phyloP scores from a whole-genome alignment of 140 eudicot genomes.

The Anethum foeniculum region DNA sequence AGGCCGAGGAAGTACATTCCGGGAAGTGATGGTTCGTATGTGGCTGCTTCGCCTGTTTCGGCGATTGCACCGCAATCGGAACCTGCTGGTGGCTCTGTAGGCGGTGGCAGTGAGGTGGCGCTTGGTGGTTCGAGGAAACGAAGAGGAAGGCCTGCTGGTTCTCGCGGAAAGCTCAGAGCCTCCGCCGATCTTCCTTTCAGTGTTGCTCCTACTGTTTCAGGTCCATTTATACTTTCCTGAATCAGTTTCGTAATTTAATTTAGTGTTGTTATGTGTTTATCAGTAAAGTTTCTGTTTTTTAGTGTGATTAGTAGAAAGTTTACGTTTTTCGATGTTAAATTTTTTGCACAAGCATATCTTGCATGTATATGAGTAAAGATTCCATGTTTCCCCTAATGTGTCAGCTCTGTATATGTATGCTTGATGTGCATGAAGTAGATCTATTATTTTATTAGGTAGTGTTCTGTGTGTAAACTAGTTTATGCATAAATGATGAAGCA shows the following conservation, averaged over 20 bases:
- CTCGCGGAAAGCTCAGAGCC: not conserved
- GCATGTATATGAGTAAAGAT: not conserved
- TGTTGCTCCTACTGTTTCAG: not conserved
- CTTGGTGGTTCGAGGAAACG: slow-evolving; percentile 18
- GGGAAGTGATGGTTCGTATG: slow-evolving; percentile 1
- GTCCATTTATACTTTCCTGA: not conserved
- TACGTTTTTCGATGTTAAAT: not conserved
- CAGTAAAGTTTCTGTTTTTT: not conserved
- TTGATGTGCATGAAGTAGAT: not conserved
- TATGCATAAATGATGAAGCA: not conserved
- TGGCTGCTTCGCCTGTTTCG: not conserved
- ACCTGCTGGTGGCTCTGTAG: not conserved
- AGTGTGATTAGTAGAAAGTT: not conserved
- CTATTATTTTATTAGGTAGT: not conserved
- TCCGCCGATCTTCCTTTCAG: not conserved
- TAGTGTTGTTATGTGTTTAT: not conserved
- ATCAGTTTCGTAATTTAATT: not conserved
- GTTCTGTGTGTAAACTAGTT: not conserved
- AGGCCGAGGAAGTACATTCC: slow-evolving; percentile 42
- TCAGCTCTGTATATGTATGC: not conserved
- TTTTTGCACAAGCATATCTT: not conserved
- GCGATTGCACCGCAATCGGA: not conserved
- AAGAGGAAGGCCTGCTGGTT: slow-evolving; percentile 44
- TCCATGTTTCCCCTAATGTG: not conserved
- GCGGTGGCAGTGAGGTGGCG: not conserved